These are phyloP conservation scores for Camellia lanceoleosa DNA, from an alignment of 148 eudicot species.

Conservation along the genomic window DNA sequence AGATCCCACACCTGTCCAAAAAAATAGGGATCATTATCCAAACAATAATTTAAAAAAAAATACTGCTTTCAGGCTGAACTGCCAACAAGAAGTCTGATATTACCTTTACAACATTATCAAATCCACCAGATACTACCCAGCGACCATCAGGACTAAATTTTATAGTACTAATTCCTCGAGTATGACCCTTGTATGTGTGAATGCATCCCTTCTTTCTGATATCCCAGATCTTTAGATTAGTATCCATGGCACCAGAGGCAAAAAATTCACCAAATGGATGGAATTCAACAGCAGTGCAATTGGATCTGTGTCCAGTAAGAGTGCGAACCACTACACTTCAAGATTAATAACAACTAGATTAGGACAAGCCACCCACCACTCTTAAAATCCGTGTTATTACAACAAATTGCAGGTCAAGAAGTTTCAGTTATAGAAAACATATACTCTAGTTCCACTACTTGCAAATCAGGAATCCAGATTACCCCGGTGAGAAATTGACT, in stretches of 20 bases:
- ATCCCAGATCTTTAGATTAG: slow-evolving; percentile 96
- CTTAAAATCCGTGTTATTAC: not conserved
- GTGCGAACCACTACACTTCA: slow-evolving; percentile 89
- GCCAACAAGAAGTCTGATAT: slow-evolving; percentile 12
- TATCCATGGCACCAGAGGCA: slow-evolving; percentile 94
- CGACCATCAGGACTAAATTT: slow-evolving; percentile 95
- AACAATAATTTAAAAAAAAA: not conserved
- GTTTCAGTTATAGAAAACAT: not conserved
- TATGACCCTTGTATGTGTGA: slow-evolving; percentile 93
- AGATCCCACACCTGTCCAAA: slow-evolving; percentile 86
- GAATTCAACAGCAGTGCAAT: slow-evolving; percentile 83
- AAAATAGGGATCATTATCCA: slow-evolving; percentile 2
- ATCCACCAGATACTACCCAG: slow-evolving; percentile 98
- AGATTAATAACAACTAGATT: slow-evolving; percentile 32
- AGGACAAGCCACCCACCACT: slow-evolving; percentile 15
- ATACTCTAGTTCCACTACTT: not conserved
- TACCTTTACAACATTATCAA: slow-evolving; percentile 91
- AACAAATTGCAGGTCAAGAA: not conserved
- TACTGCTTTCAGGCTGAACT: not conserved
- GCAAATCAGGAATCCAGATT: not conserved
- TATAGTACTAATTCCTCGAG: slow-evolving; percentile 71
- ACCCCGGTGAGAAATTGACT: not conserved
- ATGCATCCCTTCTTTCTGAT: slow-evolving; percentile 88
- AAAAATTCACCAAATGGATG: slow-evolving; percentile 99
- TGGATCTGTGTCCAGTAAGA: slow-evolving; percentile 85